Base-by-base conservation (phyloP, 202 grass and related monocot genomes). In the Hordeum pubiflorum region DNA sequence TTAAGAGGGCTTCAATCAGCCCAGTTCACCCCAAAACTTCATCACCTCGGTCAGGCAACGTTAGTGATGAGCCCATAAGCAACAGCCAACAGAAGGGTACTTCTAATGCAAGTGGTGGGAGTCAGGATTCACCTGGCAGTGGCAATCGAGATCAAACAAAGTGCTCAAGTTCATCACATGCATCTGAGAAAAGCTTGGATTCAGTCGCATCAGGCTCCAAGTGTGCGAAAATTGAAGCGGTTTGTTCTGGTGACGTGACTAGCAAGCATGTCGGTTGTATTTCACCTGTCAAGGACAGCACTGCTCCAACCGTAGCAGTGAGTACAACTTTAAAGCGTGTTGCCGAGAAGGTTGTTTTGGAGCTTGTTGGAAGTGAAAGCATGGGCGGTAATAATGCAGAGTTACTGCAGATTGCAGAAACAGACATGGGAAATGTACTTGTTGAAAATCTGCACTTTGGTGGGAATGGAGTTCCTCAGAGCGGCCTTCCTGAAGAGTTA, bases 401-500 rank as follows among this genome's bases (percentile, higher is more conserved):
- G 63, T 62, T 89, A 58, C 52, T 86, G 57, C 85, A 90, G 43
- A 88, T 83, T 43, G 54, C 57, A 1, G 87, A 82, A 15, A 83
- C 52, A 2, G 83, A 73, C n/a, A 68, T 58, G 64, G 67, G 27
- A 56, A 78, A 22, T 44, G 86, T 56, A 17, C 83, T 84, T 41
- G 54, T 58, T 68, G 89, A 87, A 64, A 87, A 78, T 60, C 86
- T 79, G 43, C 69, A 34, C 72, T 89, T 90, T 41, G 63, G 55
- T 29, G 83, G 72, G 61, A 87, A 86, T 67, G 81, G 86, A 77
- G 77, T 85, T 10, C 7, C 64, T 2, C 79, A 84, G 29, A 81
- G 72, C 79, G 84, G 86, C 33, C 81, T 82, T 41, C 69, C 78
- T 24, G 91, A 87, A 85, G 91, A 91, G 33, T 76, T 89, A 84